Evolutionary conservation across 2,329 filamentous ascomycete species (phyloP).

Genomic region (Colletotrichum musicola): DNA sequence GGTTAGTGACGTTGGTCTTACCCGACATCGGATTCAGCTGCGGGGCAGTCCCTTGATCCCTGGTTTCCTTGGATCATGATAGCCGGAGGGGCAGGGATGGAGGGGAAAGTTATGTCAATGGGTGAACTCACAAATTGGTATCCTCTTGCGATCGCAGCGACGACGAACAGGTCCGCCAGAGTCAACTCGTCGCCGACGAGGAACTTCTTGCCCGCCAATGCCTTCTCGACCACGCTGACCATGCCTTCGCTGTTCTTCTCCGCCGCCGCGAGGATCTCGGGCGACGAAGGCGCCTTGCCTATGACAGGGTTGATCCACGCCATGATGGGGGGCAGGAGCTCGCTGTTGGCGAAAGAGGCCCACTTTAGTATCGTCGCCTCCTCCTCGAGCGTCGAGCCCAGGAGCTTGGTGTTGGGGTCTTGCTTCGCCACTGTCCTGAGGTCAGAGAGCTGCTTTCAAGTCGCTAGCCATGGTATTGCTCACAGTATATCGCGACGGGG

Average conservation of each 20-base stretch:
- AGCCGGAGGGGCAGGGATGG: no score
- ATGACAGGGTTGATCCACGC: conserved; percentile 32
- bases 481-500: conserved; percentile 25
- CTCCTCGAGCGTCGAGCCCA: conserved; percentile 27
- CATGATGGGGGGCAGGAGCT: conserved; percentile 30
- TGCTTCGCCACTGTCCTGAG: conserved; percentile 18
- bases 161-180: conserved; percentile 23
- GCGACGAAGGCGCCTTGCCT: conserved; percentile 14
- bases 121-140: conserved; percentile 26
- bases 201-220: conserved; percentile 30
- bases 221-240: conserved; percentile 33
- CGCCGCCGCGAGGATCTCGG: conserved; percentile 22
- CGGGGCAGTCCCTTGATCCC: neutral
- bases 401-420: conserved; percentile 25
- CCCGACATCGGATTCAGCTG: conserved; percentile 2
- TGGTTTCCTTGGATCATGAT: neutral
- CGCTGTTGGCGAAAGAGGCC: conserved; percentile 31
- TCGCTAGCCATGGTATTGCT: neutral
- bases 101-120: no score
- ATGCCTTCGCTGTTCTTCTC: conserved; percentile 31
- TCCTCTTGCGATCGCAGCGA: conserved; percentile 24
- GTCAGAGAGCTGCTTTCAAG: neutral
- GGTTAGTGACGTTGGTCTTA: neutral
- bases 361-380: conserved; percentile 31
- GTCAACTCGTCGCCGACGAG: conserved; percentile 27